Conservation (phyloP, 1,284 basidiomycete genomes). For the Microbotryum intermedium region DNA sequence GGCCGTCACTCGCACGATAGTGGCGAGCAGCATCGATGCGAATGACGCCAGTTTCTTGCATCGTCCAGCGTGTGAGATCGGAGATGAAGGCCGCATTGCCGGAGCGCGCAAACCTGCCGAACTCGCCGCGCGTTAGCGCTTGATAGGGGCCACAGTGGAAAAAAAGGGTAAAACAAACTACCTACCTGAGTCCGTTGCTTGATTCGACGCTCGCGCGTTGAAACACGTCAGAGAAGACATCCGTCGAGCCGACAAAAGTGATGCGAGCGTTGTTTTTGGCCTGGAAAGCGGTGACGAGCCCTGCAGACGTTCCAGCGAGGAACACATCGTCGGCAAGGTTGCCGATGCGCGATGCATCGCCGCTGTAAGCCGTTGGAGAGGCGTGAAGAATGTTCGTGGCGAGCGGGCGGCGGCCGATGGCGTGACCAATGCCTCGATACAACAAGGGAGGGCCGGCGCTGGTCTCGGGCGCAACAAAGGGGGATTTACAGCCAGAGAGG, state of each 20-base stretch:
- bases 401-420: conserved; percentile 68
- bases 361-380: conserved; percentile 52
- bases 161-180: not conserved
- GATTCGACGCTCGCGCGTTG: conserved; percentile 2
- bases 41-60: conserved; percentile 76
- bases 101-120: conserved; percentile 40
- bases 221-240: conserved; percentile 55
- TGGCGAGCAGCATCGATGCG: conserved; percentile 52
- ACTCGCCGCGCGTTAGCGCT: not conserved
- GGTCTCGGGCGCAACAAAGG: conserved; percentile 47
- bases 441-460: conserved; percentile 46
- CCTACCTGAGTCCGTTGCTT: conserved; percentile 11
- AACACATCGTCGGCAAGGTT: conserved; percentile 63
- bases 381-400: conserved; percentile 73
- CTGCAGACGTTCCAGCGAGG: conserved; percentile 63
- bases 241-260: conserved; percentile 71
- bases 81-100: conserved; percentile 65
- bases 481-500: conserved; percentile 38
- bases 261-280: conserved; percentile 65
- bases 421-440: conserved; percentile 68
- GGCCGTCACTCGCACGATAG: not conserved
- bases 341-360: conserved; percentile 54
- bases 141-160: not conserved
- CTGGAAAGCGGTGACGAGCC: conserved; percentile 83
- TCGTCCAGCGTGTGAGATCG: conserved; percentile 78